Evolutionary conservation across 805 yeast genomes (phyloP).

Genomic region (Starmerella gropengiesseri): DNA sequence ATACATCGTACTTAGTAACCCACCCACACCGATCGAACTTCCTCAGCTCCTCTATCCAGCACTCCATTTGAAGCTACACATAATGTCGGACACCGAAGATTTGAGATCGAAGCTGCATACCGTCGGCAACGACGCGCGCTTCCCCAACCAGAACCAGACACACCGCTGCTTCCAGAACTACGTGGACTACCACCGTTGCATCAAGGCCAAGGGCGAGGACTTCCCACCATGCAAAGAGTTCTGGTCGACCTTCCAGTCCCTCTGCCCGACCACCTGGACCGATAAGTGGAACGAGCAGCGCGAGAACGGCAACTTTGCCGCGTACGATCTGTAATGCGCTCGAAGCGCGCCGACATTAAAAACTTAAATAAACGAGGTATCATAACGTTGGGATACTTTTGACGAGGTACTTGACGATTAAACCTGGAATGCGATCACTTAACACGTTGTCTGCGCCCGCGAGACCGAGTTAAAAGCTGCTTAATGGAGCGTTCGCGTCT

Average conservation of each 20-base stretch:
- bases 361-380: not conserved
- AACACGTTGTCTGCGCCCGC: no score
- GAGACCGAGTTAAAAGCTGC: no score
- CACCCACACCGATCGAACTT: not conserved
- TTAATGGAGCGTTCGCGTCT: no score
- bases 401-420: no score
- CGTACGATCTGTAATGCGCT: slow-evolving; percentile 23
- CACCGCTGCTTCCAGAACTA: slow-evolving; percentile 97
- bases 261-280: slow-evolving; percentile 33
- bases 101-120: slow-evolving; percentile 25
- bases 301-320: slow-evolving; percentile 46
- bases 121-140: slow-evolving; percentile 76
- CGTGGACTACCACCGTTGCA: slow-evolving; percentile 96
- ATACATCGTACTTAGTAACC: slow-evolving; percentile 6
- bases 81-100: slow-evolving; percentile 21
- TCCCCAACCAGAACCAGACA: slow-evolving; percentile 96
- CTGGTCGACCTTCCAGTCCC: slow-evolving; percentile 77
- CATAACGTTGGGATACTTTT: no score
- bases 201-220: slow-evolving; percentile 93
- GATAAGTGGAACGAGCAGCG: slow-evolving; percentile 36
- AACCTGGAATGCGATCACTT: no score
- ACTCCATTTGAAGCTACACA: not conserved
- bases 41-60: slow-evolving; percentile 2
- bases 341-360: no score
- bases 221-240: slow-evolving; percentile 96